Base-by-base conservation (phyloP, 805 yeast species). In the Yarrowia bubula region DNA sequence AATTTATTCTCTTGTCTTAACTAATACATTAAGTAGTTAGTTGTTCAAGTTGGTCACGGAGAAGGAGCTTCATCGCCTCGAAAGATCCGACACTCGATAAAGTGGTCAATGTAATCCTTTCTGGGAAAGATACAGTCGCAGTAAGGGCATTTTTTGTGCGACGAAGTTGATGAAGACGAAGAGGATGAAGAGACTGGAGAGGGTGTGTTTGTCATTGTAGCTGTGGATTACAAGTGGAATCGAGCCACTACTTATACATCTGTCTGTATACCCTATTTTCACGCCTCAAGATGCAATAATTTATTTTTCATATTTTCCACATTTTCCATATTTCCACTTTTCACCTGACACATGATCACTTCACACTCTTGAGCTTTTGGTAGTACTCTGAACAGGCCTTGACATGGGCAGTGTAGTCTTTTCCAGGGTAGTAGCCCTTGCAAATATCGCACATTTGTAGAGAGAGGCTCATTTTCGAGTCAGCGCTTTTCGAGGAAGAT, bases 311-410 rank as follows among this genome's bases (percentile, higher is more conserved):
- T n/a, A n/a, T n/a, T n/a, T n/a, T n/a, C n/a, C n/a, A n/a, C n/a
- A n/a, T n/a, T n/a, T n/a, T n/a, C n/a, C n/a, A n/a, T n/a, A n/a
- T n/a, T n/a, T n/a, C n/a, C n/a, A n/a, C n/a, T n/a, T n/a, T n/a
- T n/a, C n/a, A n/a, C n/a, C n/a, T n/a, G n/a, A n/a, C n/a, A n/a
- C n/a, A 22, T 22, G 28, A 3, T 22, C 28, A 22, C 22, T 51
- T 51, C 10, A 51, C 58, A 7, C 58, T 51, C 58, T 51, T 51
- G 43, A 51, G 43, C 28, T 51, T 51, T 33, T 51, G 47, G 13
- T 55, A 55, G 47, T 55, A 55, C 61, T 55, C 61, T 3, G 47
- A 28, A 17, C 61, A 55, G 38, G n/a, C 28, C 15, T 55, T 41
- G 38, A 55, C 13, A 17, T 55, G 61, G 17, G 13, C 11, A 15